Base-by-base conservation (phyloP, 2,329 filamentous ascomycete species). In the Apiospora malaysiana region DNA sequence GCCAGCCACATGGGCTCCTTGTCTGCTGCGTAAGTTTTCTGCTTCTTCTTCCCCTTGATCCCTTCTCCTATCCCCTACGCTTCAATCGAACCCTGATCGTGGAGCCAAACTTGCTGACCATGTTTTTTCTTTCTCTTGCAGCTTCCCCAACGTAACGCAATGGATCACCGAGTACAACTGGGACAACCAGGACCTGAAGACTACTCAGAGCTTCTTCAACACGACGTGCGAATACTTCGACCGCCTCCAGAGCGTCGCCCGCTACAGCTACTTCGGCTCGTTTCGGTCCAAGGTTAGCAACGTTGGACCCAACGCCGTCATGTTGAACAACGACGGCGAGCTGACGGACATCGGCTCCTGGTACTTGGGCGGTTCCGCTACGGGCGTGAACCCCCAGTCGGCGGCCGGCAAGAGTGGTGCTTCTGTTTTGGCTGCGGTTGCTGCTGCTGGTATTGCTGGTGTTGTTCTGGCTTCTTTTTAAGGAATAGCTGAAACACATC, bases 81-180 rank as follows among this genome's bases (percentile, higher is more conserved):
- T 18, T 43, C 45, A 7, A 40, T 16, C 12, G n/a, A 43, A 40
- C 18, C 7, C 18, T 23, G 4, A 43, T 23, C 46, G 3, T 23
- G 27, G 5, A 14, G 43, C 1, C 40, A 46, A 14, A 25, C 14
- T 67, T 67, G 25, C 65, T 67, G 12, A 67, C 65, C 21, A 4
- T 16, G 40, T 16, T 1, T 45, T 16, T 6, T n/a, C 18, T 10
- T 69, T 16, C 37, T 12, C 25, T 16, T 6, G 40, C 66, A 89
- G 88, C 27, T 91, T 89, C 79, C 90, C 89, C 10, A 85, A 88
- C 72, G 83, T 84, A 45, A 85, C 87, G 4, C 88, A 95, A 72
- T 95, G 93, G 93, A 84, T 95, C 14, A 95, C 93, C 37, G 93
- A 96, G 81, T 94, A 92, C 79, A 93, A 91, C 47, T 86, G 86